These are phyloP conservation scores for Polyporus tsugae DNA, from an alignment of 1,284 basidiomycete species.

Conservation along the genomic window DNA sequence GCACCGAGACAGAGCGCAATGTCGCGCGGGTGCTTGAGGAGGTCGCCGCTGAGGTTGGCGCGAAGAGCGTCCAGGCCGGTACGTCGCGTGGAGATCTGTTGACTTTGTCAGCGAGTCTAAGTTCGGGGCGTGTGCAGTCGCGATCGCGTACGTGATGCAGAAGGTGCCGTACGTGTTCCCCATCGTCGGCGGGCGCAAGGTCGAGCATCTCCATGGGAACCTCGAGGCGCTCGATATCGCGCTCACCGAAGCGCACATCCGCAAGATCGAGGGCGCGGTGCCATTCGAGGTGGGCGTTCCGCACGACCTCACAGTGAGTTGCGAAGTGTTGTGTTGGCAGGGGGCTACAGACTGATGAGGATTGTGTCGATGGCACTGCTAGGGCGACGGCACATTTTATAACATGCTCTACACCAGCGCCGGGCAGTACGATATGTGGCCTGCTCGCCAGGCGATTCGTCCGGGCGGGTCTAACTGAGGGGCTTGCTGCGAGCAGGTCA, in stretches of 20 bases:
- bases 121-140: constrained; percentile 36
- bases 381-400: background rate
- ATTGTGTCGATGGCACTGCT: background rate
- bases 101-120: background rate
- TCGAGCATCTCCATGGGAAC: constrained; percentile 55
- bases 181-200: constrained; percentile 55
- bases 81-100: background rate
- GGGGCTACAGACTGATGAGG: background rate
- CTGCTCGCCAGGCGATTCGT: background rate
- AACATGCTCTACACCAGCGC: background rate
- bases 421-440: constrained; percentile 2
- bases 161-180: constrained; percentile 56
- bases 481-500: background rate
- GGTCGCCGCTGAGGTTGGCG: constrained; percentile 35
- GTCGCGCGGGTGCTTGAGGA: constrained; percentile 37
- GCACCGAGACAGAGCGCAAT: constrained; percentile 33
- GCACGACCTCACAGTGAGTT: constrained; percentile 42
- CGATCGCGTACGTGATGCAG: constrained; percentile 57
- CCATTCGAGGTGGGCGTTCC: constrained; percentile 55
- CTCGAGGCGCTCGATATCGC: constrained; percentile 54
- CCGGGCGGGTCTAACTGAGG: background rate
- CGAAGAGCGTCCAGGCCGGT: constrained; percentile 33
- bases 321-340: background rate
- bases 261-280: constrained; percentile 48
- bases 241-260: constrained; percentile 51